These are phyloP conservation scores for Protea cynaroides DNA, from an alignment of 164 flowering plant species.

Conservation along the genomic window DNA sequence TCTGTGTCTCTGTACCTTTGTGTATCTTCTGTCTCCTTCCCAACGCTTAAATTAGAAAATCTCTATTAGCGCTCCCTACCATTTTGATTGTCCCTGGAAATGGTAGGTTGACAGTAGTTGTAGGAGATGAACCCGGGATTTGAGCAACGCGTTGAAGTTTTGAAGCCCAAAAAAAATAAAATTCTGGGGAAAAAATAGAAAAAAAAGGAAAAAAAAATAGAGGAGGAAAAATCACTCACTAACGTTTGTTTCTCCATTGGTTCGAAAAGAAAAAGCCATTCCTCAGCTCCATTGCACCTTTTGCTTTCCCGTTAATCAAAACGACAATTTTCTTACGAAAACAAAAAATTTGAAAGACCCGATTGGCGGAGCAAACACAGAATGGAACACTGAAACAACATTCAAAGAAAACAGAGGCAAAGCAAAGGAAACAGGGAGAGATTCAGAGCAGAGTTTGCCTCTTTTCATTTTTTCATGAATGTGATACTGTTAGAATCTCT, in stretches of 20 bases:
- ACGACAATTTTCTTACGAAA: constrained; percentile 8
- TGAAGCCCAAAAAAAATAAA: neutral
- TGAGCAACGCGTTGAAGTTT: no score
- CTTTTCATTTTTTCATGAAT: no score
- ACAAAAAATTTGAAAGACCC: neutral
- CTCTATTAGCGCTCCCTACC: neutral
- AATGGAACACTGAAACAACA: neutral
- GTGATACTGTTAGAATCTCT: no score
- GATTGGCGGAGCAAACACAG: neutral
- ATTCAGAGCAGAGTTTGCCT: neutral
- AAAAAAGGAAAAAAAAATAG: constrained; percentile 9
- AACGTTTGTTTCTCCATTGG: neutral
- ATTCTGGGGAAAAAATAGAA: constrained; percentile 9
- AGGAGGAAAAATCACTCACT: constrained; percentile 1
- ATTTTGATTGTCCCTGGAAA: constrained; percentile 31
- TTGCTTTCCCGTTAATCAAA: constrained; percentile 24
- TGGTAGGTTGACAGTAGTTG: constrained; percentile 35
- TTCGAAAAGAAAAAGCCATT: constrained; percentile 12
- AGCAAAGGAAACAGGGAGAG: neutral
- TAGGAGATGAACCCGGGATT: constrained; percentile 41
- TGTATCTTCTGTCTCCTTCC: no score
- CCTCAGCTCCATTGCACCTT: constrained; percentile 16
- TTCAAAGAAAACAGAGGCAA: neutral
- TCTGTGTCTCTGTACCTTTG: no score
- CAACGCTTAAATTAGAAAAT: no score